These are phyloP conservation scores for Nakazawaea siamensis DNA, from an alignment of 805 yeast species.

Conservation along the genomic window DNA sequence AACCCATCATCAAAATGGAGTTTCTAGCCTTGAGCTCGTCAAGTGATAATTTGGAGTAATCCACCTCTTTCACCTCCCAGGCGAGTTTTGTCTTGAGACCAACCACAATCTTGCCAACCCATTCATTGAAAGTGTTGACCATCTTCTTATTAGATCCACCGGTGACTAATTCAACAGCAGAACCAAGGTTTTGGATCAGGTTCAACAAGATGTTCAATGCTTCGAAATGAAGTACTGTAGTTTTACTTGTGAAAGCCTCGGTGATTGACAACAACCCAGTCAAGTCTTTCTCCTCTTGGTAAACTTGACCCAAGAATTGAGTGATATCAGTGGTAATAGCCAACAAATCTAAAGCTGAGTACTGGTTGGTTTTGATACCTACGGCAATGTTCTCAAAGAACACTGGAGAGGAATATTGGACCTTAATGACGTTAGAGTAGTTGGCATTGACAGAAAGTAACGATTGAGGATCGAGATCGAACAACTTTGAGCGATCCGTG, in stretches of 20 bases:
- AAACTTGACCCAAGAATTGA: slow-evolving; percentile 25
- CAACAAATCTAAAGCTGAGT: slow-evolving; percentile 25
- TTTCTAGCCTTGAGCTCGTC: slow-evolving; percentile 37
- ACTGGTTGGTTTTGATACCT: slow-evolving; percentile 13
- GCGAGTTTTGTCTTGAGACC: slow-evolving; percentile 22
- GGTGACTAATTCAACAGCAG: slow-evolving; percentile 16
- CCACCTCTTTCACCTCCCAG: slow-evolving; percentile 25
- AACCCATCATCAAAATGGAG: slow-evolving; percentile 32
- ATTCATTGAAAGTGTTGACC: slow-evolving; percentile 2
- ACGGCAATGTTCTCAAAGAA: slow-evolving; percentile 18
- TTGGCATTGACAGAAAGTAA: slow-evolving; percentile 35
- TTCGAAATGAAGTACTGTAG: slow-evolving; percentile 19
- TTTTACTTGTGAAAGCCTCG: slow-evolving; percentile 17
- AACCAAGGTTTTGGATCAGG: slow-evolving; percentile 25
- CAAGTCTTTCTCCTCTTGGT: slow-evolving; percentile 21
- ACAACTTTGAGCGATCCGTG: slow-evolving; percentile 30
- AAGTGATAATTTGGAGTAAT: slow-evolving; percentile 15
- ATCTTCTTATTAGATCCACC: slow-evolving; percentile 1
- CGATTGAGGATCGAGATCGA: slow-evolving; percentile 23
- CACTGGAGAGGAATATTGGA: slow-evolving; percentile 30
- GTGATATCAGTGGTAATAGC: slow-evolving; percentile 32
- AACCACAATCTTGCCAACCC: neutral
- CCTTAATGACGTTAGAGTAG: slow-evolving; percentile 38
- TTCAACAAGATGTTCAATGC: slow-evolving; percentile 29
- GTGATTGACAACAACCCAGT: slow-evolving; percentile 26